Percentiles rank a stretch among this genome's conserved stretches.
Conservation (phyloP, 148 eudicot species). For the Persicaria maculosa region DNA sequence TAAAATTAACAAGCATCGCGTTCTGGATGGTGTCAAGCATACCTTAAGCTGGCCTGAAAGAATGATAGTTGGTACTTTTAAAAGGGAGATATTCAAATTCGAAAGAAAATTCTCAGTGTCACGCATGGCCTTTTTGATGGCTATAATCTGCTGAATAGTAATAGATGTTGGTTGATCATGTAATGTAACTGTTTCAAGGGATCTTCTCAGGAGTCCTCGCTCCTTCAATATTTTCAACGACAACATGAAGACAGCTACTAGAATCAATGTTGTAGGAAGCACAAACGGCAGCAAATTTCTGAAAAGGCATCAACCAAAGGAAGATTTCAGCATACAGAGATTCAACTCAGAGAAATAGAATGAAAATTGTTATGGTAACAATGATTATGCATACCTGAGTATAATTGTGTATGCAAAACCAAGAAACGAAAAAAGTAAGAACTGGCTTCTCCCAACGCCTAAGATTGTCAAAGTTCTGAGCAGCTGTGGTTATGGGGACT, state of each 20-base stretch:
- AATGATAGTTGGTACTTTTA: slow-evolving; percentile 67
- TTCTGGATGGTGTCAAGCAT: slow-evolving; percentile 14
- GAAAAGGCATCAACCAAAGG: neutral
- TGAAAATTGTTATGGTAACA: neutral
- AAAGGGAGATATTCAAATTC: slow-evolving; percentile 57
- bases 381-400: slow-evolving; percentile 44
- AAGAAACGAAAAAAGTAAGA: slow-evolving; percentile 62
- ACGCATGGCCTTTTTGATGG: slow-evolving; percentile 79
- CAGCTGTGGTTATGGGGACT: slow-evolving; percentile 38
- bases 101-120: slow-evolving; percentile 79
- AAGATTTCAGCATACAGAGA: neutral
- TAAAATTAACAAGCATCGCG: neutral
- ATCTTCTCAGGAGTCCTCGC: slow-evolving; percentile 91
- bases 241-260: slow-evolving; percentile 58
- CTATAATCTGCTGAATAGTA: slow-evolving; percentile 84
- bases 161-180: slow-evolving; percentile 90
- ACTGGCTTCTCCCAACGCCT: slow-evolving; percentile 84
- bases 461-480: slow-evolving; percentile 53
- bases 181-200: slow-evolving; percentile 68
- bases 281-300: slow-evolving; percentile 26
- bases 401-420: slow-evolving; percentile 54
- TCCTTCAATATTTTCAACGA: slow-evolving; percentile 66
- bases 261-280: slow-evolving; percentile 54
- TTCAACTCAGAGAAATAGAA: neutral
- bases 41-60: slow-evolving; percentile 93